phyloP scores from a whole-genome alignment of 352 stramenopile genomes.

The Phytopythium mirpurense region DNA sequence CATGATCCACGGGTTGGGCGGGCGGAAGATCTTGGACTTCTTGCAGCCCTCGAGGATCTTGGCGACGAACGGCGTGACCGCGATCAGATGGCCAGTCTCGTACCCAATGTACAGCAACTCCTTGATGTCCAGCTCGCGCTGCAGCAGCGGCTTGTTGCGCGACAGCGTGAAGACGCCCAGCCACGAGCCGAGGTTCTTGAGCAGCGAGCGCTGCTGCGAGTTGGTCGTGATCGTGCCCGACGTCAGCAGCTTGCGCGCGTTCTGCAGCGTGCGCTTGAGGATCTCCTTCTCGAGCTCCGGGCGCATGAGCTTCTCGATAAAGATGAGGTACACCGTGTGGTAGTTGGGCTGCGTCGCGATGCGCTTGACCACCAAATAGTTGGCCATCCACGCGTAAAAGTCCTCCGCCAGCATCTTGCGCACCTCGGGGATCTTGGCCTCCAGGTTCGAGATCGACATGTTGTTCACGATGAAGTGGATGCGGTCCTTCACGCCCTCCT shows the following conservation, averaged over 20 bases:
- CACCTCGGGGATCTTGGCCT: conserved; percentile 95
- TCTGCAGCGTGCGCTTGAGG: conserved; percentile 92
- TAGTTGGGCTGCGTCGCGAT: conserved; percentile 99
- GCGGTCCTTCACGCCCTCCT: conserved; percentile 90
- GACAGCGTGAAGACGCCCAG: conserved; percentile 97
- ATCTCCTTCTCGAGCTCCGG: conserved; percentile 93
- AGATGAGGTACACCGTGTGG: conserved; percentile 96
- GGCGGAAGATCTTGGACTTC: conserved; percentile 96
- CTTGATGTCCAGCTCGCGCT: conserved; percentile 98
- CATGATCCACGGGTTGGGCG: conserved; percentile 99
- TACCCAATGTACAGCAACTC: conserved; percentile 96
- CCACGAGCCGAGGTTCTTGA: conserved; percentile 99
- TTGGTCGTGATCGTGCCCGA: conserved; percentile 98
- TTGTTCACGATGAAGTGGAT: conserved; percentile 99
- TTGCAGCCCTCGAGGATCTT: conserved; percentile 99
- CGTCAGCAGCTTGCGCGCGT: conserved; percentile 95
- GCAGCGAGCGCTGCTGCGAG: conserved; percentile 95
- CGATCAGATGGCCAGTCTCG: conserved; percentile 96
- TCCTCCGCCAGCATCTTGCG: conserved; percentile 91
- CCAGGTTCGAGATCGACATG: conserved; percentile 96
- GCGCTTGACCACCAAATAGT: conserved; percentile 98
- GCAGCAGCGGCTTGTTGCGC: conserved; percentile 96
- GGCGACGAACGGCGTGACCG: conserved; percentile 97
- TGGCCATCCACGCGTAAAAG: conserved; percentile 97
- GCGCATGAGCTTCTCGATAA: conserved; percentile 96